Base-by-base conservation (phyloP, 2,329 filamentous ascomycete species). In the Cercospora sesami region DNA sequence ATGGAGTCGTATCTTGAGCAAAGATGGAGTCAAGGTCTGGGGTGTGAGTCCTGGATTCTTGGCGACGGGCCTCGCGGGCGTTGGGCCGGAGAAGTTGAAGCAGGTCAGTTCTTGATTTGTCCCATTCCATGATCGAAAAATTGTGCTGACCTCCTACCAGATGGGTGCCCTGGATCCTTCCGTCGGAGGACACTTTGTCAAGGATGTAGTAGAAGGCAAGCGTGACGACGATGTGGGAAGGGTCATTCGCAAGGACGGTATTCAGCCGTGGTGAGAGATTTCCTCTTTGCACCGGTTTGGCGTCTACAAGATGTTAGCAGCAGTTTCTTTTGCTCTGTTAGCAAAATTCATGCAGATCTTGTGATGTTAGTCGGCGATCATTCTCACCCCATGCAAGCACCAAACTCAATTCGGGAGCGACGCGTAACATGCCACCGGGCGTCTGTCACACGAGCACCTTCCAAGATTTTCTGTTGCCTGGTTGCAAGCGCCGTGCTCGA, bases 11-110 rank as follows among this genome's bases (percentile, higher is more conserved):
- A 71, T 77, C 12, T 70, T 83, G 65, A 76, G 78, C 69, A 75
- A 79, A 5, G 81, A 83, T 68, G 79, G 80, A 0, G 80, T 85
- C 30, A 86, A 85, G 70, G 81, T 85, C 0, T 86, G 81, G 69
- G 75, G 72, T 0, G 78, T 84, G 2, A 79, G 78, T 67, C 83
- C 83, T 0, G 83, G 84, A 0, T 79, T 84, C 63, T 73, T 85
- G 67, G 83, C 81, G 1, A 85, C 83, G 1, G 78, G 78, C 4
- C 67, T 84, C 30, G 79, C 76, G 8, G 80, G 79, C 0, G 60
- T 78, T 62, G 59, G 64, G 5, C 75, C 76, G 59, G 67, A 78
- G 55, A 57, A 70, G 73, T 72, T 71, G 64, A 75, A 67, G 77
- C 48, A 60, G 63, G 53, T 65, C 21, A 28, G 63, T 45, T 18